Evolutionary conservation across 352 stramenopile species (phyloP).

Genomic region (Aphanomyces invadans): DNA sequence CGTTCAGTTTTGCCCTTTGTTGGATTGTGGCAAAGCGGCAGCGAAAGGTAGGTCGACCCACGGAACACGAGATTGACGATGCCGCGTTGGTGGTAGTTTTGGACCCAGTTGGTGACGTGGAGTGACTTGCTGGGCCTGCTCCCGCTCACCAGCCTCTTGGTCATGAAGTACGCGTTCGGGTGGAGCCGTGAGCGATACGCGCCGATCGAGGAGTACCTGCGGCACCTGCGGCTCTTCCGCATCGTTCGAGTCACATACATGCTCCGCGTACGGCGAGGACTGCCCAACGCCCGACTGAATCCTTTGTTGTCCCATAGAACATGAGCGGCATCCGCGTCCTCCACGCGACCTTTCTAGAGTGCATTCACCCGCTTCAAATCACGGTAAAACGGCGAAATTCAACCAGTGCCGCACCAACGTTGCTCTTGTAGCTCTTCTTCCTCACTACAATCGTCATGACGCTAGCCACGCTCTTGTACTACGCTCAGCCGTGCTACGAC

Average conservation of each 20-base stretch:
- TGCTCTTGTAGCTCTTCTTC: constrained; percentile 47
- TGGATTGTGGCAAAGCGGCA: constrained; percentile 30
- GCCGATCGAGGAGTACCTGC: constrained; percentile 28
- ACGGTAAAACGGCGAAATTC: constrained; percentile 3
- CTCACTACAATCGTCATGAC: constrained; percentile 70
- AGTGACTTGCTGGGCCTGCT: constrained; percentile 47
- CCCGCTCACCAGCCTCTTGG: constrained; percentile 43
- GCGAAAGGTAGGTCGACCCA: constrained; percentile 31
- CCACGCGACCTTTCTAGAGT: constrained; percentile 36
- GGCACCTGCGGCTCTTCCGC: constrained; percentile 42
- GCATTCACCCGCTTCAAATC: constrained; percentile 3
- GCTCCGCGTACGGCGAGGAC: constrained; percentile 43
- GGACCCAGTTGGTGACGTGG: constrained; percentile 32
- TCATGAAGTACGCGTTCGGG: constrained; percentile 15
- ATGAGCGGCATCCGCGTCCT: constrained; percentile 48
- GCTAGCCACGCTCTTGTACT: constrained; percentile 63
- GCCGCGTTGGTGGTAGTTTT: constrained; percentile 14
- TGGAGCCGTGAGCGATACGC: constrained; percentile 28
- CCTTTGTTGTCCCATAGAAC: background rate
- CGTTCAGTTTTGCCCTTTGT: constrained; percentile 41
- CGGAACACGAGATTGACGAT: background rate
- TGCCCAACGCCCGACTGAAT: background rate
- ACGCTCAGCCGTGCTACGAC: constrained; percentile 69
- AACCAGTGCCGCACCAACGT: too few species aligned
- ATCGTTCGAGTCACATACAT: constrained; percentile 44